Percentiles rank a stretch among this genome's conserved stretches.
These are phyloP conservation scores for Penicillium sclerotigenum DNA, from an alignment of 2,329 filamentous ascomycete species.

Conservation along the genomic window DNA sequence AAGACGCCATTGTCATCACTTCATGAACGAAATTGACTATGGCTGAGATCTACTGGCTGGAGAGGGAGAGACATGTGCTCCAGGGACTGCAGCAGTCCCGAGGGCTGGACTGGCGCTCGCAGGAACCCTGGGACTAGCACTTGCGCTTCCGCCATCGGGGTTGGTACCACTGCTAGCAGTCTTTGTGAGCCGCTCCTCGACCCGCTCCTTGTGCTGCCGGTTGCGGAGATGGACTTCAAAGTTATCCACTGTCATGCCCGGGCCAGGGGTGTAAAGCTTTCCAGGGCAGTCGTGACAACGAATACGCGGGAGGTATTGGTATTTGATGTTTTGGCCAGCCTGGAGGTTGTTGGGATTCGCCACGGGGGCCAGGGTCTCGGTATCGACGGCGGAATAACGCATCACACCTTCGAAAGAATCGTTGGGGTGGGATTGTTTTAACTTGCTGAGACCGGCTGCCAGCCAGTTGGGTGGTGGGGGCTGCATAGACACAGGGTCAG, in stretches of 20 bases:
- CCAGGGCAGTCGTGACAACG: conserved; percentile 88
- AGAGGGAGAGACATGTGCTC: conserved; percentile 10
- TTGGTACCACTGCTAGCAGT: conserved; percentile 8
- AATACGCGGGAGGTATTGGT: conserved; percentile 83
- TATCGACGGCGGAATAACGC: conserved; percentile 81
- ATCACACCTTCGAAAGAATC: conserved; percentile 87
- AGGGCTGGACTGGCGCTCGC: conserved; percentile 19
- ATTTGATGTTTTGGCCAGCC: conserved; percentile 64
- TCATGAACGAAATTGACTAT: conserved; percentile 17
- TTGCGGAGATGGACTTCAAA: conserved; percentile 93
- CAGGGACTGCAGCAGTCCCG: not conserved
- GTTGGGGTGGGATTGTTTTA: conserved; percentile 68
- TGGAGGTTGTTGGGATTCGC: conserved; percentile 50
- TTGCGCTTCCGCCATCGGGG: conserved; percentile 10
- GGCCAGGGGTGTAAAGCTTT: conserved; percentile 89
- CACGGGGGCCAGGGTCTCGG: conserved; percentile 63
- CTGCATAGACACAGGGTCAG: conserved; percentile 46
- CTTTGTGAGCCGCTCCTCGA: conserved; percentile 52
- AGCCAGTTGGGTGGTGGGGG: conserved; percentile 88
- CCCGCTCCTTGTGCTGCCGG: conserved; percentile 70
- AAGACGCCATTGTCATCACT: conserved; percentile 19
- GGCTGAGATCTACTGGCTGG: conserved; percentile 12
- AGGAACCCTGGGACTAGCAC: conserved; percentile 12
- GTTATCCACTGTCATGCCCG: conserved; percentile 78
- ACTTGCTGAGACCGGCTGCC: conserved; percentile 64